Conservation (phyloP, 2,329 filamentous ascomycete species). For the Ophiosphaerella herpotricha region DNA sequence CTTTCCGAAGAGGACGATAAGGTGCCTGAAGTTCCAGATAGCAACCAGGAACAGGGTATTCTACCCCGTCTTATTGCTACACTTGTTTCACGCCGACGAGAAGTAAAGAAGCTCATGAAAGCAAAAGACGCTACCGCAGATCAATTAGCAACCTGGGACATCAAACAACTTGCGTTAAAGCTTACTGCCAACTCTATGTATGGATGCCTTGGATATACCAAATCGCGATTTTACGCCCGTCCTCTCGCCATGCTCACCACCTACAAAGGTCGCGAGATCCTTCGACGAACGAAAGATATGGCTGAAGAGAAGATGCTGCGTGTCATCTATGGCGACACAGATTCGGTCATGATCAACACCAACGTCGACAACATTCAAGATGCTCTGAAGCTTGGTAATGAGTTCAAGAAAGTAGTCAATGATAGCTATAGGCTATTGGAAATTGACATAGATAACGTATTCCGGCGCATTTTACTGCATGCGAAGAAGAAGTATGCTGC, state of each 20-base stretch:
- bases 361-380: slow-evolving; percentile 93
- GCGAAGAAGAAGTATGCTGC: slow-evolving; percentile 99
- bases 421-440: slow-evolving; percentile 90
- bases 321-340: slow-evolving; percentile 98
- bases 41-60: slow-evolving; percentile 77
- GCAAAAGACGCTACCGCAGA: slow-evolving; percentile 83
- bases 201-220: slow-evolving; percentile 94
- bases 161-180: slow-evolving; percentile 95
- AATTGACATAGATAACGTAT: slow-evolving; percentile 98
- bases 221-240: slow-evolving; percentile 94
- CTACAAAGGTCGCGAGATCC: slow-evolving; percentile 95
- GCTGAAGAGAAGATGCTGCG: slow-evolving; percentile 89
- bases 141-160: slow-evolving; percentile 93
- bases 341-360: slow-evolving; percentile 99
- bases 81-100: slow-evolving; percentile 82
- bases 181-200: slow-evolving; percentile 99
- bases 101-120: slow-evolving; percentile 98
- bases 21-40: slow-evolving; percentile 80
- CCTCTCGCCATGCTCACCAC: slow-evolving; percentile 95
- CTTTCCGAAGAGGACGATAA: slow-evolving; percentile 80
- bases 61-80: slow-evolving; percentile 89
- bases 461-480: slow-evolving; percentile 88
- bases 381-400: slow-evolving; percentile 86
- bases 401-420: slow-evolving; percentile 95
- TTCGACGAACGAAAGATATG: slow-evolving; percentile 92